These are phyloP conservation scores for Blakeslea trispora DNA, from an alignment of 371 early-diverging fungal species.

Conservation along the genomic window DNA sequence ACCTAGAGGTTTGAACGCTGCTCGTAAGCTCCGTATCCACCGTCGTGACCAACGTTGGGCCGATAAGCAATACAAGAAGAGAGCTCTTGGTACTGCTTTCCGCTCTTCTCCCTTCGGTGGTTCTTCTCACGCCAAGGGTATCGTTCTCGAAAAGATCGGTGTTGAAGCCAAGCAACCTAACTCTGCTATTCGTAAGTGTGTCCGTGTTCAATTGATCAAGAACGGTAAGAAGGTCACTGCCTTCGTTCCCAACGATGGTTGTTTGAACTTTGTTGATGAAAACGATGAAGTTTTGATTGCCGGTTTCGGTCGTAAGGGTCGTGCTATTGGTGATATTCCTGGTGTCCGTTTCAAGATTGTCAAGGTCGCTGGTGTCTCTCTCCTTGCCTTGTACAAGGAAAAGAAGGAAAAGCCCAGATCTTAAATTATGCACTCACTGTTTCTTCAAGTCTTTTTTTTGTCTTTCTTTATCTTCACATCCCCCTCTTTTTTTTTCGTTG, in stretches of 20 bases:
- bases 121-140: slow-evolving; percentile 99
- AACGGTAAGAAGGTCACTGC: slow-evolving; percentile 99
- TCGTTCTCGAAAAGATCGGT: slow-evolving; percentile 99
- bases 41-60: slow-evolving; percentile 99
- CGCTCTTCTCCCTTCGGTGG: slow-evolving; percentile 98
- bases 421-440: slow-evolving; percentile 51
- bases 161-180: slow-evolving; percentile 99
- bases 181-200: slow-evolving; percentile 99
- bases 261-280: slow-evolving; percentile 97
- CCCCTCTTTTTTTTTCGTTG: too few species aligned
- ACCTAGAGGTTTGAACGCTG: slow-evolving; percentile 98
- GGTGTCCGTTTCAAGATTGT: slow-evolving; percentile 99
- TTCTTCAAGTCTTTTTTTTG: too few species aligned
- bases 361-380: slow-evolving; percentile 99
- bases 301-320: slow-evolving; percentile 93
- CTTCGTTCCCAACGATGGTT: slow-evolving; percentile 99
- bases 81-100: slow-evolving; percentile 97
- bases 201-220: slow-evolving; percentile 99
- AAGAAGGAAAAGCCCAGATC: slow-evolving; percentile 99
- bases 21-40: slow-evolving; percentile 96
- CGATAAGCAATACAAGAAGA: slow-evolving; percentile 98
- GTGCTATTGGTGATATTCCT: slow-evolving; percentile 99
- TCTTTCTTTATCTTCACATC: too few species aligned
- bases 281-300: slow-evolving; percentile 98
- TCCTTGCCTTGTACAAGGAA: slow-evolving; percentile 99